Base-by-base conservation (phyloP, 495 filamentous ascomycete genomes). In the Rusavskia elegans region DNA sequence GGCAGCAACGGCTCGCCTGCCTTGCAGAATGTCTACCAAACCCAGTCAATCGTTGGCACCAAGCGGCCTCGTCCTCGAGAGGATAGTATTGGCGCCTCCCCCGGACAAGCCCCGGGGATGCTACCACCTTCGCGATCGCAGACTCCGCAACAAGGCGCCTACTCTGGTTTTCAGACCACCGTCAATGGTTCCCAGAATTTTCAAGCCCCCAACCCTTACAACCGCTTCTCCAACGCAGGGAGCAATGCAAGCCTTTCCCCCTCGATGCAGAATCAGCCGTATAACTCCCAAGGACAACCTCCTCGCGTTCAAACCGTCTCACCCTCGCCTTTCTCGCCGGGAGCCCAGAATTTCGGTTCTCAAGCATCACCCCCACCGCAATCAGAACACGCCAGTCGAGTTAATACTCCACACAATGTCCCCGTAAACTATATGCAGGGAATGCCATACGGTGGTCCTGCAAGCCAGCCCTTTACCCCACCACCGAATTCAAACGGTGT, bases 241-340 rank as follows among this genome's bases (percentile, higher is more conserved):
- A 73, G 80, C 40, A 89, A 83, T 63, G 81, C 88, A 49, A 90
- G 85, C 19, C 89, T 88, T 40, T 96, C 90, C 2, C 90, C 90
- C 45, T 75, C 87, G 59, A 76, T 88, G 72, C 73, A 73, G 44
- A 88, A 89, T 65, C 88, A 92, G 65, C 68, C 78, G 4, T 85
- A 80, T 57, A 75, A 80, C 36, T 73, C 72, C 41, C 73, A 73
- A 50, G 77, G 70, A 59, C 77, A 80, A 36, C 84, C 83, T 14
- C 86, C 89, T 66, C 71, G 88, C 51, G 83, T 95, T 65, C 81
- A 87, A 54, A 95, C 92, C 25, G 81, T 87, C 32, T 96, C 90
- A 16, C 90, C 90, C 3, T 87, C 87, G 63, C 89, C 88, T 0
- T 95, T 93, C 66, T 89, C 88, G 1, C 85, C 87, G 19, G 82